Evolutionary conservation across 805 yeast species (phyloP).

Genomic region (Barnettozyma sp.): DNA sequence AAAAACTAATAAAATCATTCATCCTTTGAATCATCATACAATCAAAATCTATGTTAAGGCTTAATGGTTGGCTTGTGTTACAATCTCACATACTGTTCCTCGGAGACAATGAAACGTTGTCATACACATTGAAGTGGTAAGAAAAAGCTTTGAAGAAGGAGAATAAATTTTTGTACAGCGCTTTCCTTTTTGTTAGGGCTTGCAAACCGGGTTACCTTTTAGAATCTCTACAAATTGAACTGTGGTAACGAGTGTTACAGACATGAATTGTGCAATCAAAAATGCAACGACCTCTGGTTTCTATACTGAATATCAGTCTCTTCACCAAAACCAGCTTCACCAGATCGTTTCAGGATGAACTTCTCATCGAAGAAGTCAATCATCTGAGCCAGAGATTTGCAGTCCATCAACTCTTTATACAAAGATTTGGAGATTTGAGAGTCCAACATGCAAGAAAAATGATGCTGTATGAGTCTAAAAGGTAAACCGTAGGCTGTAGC

Average conservation of each 20-base stretch:
- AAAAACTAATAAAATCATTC: constrained; percentile 20
- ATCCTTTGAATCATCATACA: constrained; percentile 20
- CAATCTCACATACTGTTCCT: background rate
- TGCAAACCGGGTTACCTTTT: background rate
- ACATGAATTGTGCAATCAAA: too few relatives aligned
- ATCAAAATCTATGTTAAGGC: background rate
- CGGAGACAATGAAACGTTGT: too few relatives aligned
- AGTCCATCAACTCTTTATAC: constrained; percentile 58
- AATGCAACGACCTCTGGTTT: constrained; percentile 24
- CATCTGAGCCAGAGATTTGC: constrained; percentile 51
- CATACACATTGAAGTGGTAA: too few relatives aligned
- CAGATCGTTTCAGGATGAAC: constrained; percentile 59
- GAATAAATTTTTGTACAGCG: background rate
- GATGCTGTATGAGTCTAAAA: constrained; percentile 79
- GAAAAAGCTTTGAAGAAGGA: background rate
- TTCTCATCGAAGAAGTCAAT: constrained; percentile 76
- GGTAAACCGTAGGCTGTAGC: constrained; percentile 79
- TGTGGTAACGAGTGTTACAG: too few relatives aligned
- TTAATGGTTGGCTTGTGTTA: background rate
- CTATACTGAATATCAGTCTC: constrained; percentile 39
- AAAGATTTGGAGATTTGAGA: constrained; percentile 39
- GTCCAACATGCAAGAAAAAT: constrained; percentile 79
- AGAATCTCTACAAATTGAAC: background rate
- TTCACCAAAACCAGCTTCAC: constrained; percentile 65
- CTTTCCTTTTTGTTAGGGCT: background rate